Conservation (phyloP, 805 yeast species). For the Myxozyma geophila region DNA sequence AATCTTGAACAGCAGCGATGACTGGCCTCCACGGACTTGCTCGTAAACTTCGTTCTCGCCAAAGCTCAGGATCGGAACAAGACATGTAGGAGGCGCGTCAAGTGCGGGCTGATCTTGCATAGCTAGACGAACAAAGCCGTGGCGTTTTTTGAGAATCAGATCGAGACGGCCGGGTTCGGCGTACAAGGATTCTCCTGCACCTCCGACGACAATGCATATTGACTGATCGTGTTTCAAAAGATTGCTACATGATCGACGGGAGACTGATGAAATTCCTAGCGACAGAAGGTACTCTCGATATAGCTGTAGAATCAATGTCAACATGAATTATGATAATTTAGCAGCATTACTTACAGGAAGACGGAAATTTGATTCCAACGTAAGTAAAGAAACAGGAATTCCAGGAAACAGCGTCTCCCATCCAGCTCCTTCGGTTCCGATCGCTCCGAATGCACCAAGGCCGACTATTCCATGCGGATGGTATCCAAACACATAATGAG, state of each 20-base stretch:
- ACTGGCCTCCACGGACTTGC: conserved; percentile 52
- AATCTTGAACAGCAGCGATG: conserved; percentile 56
- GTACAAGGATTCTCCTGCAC: conserved; percentile 86
- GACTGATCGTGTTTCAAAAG: conserved; percentile 69
- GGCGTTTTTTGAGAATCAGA: conserved; percentile 73
- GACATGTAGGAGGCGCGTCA: conserved; percentile 54
- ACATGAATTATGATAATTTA: background rate
- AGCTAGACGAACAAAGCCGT: conserved; percentile 89
- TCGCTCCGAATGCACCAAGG: conserved; percentile 83
- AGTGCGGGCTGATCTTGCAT: conserved; percentile 53
- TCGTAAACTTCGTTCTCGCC: conserved; percentile 79
- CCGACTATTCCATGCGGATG: conserved; percentile 98
- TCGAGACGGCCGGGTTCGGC: conserved; percentile 64
- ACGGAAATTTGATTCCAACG: conserved; percentile 79
- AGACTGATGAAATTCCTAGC: conserved; percentile 83
- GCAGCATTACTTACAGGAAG: conserved; percentile 54
- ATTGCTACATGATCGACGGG: conserved; percentile 69
- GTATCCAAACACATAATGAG: conserved; percentile 80
- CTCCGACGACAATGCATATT: conserved; percentile 91
- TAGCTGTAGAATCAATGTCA: conserved; percentile 43
- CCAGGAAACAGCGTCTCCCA: conserved; percentile 79
- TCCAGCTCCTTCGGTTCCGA: conserved; percentile 80
- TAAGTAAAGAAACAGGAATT: conserved; percentile 74
- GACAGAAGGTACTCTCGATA: conserved; percentile 83
- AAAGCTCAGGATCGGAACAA: conserved; percentile 89